Base-by-base conservation (phyloP, 495 filamentous ascomycete genomes). In the Penicillium soppii region DNA sequence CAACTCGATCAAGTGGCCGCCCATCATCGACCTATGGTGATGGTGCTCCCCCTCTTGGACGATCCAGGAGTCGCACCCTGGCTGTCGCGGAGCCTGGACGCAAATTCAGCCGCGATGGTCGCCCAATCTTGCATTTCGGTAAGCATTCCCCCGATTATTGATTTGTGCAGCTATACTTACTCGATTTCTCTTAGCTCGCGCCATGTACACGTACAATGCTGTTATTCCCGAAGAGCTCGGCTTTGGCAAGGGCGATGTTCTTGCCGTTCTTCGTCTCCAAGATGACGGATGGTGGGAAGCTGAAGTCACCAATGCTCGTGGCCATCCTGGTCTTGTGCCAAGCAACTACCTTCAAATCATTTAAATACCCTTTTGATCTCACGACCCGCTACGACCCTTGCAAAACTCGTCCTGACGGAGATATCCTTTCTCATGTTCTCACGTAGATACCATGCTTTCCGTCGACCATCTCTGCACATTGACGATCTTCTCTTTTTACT, bases 281-380 rank as follows among this genome's bases (percentile, higher is more conserved):
- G 95, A 99, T 69, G 95, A 99, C 63, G 95, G 95, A 9, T 99
- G 95, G 95, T 99, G 95, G 95, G 94, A 97, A 75, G 94, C 95
- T 12, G 92, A 97, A 71, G 82, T 96, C 45, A 88, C 90, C 43
- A 88, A 89, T 0, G 83, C 82, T 58, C 85, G 84, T 21, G 79
- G 82, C 16, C 78, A 84, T 57, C 74, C 88, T 9, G 95, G 95
- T 20, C 75, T 99, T 62, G 95, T 97, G 44, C 95, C 95, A 19
- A 96, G 92, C 70, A 99, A 99, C 70, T 99, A 99, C 63, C 72
- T 99, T 64, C 90, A 95, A 72, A 73, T 74, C 45, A 70, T 75
- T 47, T 77, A 68, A 60, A 57, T 58, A 55, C 52, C 56, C 50
- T 43, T 19, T 19, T 12, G 26, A 41, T 53, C 27, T 68, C 45